Evolutionary conservation across 306 rosid genomes (phyloP).

Genomic region (Dryas drummondii): DNA sequence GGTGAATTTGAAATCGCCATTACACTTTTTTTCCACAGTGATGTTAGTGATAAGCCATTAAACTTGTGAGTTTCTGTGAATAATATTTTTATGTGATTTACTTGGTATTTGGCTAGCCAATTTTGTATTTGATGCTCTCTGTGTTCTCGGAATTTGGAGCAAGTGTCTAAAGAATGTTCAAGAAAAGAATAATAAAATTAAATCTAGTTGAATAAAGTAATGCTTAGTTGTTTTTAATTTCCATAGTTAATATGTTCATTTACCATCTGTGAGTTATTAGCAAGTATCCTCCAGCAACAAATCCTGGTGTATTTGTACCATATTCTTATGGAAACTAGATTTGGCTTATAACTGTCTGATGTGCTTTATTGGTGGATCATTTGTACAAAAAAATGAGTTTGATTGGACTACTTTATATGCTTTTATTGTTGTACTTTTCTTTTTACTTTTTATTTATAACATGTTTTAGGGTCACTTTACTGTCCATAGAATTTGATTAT

Average conservation of each 20-base stretch:
- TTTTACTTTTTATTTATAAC: neutral
- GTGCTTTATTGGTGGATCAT: neutral
- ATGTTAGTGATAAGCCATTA: constrained; percentile 75
- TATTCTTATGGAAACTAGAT: neutral
- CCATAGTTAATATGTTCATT: neutral
- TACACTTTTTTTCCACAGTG: constrained; percentile 62
- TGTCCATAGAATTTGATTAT: neutral
- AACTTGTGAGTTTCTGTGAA: constrained; percentile 58
- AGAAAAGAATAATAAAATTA: neutral
- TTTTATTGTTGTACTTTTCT: neutral
- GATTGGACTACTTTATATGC: neutral
- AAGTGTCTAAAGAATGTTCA: constrained; percentile 2
- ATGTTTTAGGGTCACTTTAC: neutral
- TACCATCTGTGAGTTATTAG: neutral
- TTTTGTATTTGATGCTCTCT: constrained; percentile 20
- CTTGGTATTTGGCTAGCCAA: constrained; percentile 13
- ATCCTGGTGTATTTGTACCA: neutral
- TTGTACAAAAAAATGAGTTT: neutral
- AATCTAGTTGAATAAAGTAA: neutral
- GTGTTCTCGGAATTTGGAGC: constrained; percentile 15
- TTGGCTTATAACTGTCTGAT: neutral
- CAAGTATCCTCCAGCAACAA: neutral
- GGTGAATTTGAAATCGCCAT: constrained; percentile 79
- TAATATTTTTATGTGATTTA: constrained; percentile 26
- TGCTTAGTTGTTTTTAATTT: neutral